These are phyloP conservation scores for Malus sieversii DNA, from an alignment of 306 rosid genomes.

Conservation along the genomic window DNA sequence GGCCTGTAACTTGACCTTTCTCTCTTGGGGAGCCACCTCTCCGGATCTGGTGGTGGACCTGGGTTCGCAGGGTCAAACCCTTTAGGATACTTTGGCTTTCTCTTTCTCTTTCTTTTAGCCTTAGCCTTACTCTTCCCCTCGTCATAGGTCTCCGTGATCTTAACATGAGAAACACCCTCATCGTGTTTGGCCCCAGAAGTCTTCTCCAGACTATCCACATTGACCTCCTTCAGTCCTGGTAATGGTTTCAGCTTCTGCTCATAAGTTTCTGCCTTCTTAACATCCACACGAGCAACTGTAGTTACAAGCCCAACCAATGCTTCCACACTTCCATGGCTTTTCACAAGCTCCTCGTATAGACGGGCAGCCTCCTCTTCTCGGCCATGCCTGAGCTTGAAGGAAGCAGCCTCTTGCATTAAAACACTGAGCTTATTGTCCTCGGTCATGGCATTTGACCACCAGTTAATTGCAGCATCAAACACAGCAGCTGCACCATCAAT, in stretches of 20 bases:
- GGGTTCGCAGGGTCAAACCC: constrained; percentile 94
- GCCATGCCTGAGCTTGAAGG: constrained; percentile 81
- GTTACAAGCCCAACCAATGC: constrained; percentile 80
- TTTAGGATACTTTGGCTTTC: constrained; percentile 96
- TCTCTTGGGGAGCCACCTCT: constrained; percentile 97
- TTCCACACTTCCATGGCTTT: constrained; percentile 73
- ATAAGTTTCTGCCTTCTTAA: constrained; percentile 78
- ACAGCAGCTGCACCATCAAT: constrained; percentile 81
- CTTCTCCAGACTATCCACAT: constrained; percentile 80
- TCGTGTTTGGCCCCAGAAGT: constrained; percentile 76
- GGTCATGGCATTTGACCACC: constrained; percentile 92
- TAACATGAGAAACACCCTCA: constrained; percentile 40
- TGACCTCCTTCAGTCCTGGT: constrained; percentile 71
- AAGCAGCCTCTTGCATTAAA: constrained; percentile 87
- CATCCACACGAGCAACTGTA: constrained; percentile 73
- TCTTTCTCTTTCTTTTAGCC: constrained; percentile 87
- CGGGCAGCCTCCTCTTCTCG: constrained; percentile 70
- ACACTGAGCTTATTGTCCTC: constrained; percentile 73
- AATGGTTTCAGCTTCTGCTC: constrained; percentile 75
- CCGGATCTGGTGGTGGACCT: constrained; percentile 98
- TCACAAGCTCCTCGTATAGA: constrained; percentile 81
- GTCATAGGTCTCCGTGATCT: constrained; percentile 43
- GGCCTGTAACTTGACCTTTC: constrained; percentile 94
- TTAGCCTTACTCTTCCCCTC: constrained; percentile 77
- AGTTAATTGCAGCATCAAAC: constrained; percentile 78